These are phyloP conservation scores for Blastobotrys parvus DNA, from an alignment of 805 yeast genomes.

Conservation along the genomic window DNA sequence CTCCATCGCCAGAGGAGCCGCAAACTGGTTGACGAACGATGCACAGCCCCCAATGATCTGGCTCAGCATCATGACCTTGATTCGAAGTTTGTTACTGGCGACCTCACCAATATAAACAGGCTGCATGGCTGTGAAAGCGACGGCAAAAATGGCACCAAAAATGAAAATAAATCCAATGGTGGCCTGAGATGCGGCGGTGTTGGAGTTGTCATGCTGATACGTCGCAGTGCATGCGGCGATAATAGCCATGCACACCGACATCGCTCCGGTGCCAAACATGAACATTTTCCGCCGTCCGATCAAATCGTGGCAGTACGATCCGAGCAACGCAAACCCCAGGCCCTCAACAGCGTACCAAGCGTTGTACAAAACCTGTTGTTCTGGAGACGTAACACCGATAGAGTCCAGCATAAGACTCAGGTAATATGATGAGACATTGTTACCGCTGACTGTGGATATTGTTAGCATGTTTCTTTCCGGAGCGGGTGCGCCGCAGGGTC, in stretches of 20 bases:
- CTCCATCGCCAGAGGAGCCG: constrained; percentile 22
- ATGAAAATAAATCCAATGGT: constrained; percentile 11
- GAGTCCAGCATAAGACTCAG: constrained; percentile 16
- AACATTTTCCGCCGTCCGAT: constrained; percentile 26
- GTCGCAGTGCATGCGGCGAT: constrained; percentile 22
- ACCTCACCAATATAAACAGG: constrained; percentile 27
- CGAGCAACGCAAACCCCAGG: neutral
- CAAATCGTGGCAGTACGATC: constrained; percentile 19
- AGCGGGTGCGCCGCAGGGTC: too few relatives aligned
- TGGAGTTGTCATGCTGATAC: constrained; percentile 17
- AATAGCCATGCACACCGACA: constrained; percentile 19
- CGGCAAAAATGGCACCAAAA: constrained; percentile 9
- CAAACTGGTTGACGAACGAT: constrained; percentile 22
- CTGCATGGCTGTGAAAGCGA: constrained; percentile 30
- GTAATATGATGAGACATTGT: constrained; percentile 31
- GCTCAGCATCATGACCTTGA: constrained; percentile 17
- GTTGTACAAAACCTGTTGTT: constrained; percentile 10
- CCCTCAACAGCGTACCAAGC: constrained; percentile 12
- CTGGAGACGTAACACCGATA: constrained; percentile 28
- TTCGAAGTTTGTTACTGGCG: constrained; percentile 23
- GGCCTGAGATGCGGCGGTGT: constrained; percentile 17
- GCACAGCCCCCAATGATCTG: constrained; percentile 18
- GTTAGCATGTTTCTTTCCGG: constrained; percentile 9
- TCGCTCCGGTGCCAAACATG: constrained; percentile 18
- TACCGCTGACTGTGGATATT: constrained; percentile 2